A percentile compares a stretch with the other conserved stretches of the same genome.
These are phyloP conservation scores for Geotrichum citri-aurantii DNA, from an alignment of 1,139 yeast genomes.

Conservation along the genomic window DNA sequence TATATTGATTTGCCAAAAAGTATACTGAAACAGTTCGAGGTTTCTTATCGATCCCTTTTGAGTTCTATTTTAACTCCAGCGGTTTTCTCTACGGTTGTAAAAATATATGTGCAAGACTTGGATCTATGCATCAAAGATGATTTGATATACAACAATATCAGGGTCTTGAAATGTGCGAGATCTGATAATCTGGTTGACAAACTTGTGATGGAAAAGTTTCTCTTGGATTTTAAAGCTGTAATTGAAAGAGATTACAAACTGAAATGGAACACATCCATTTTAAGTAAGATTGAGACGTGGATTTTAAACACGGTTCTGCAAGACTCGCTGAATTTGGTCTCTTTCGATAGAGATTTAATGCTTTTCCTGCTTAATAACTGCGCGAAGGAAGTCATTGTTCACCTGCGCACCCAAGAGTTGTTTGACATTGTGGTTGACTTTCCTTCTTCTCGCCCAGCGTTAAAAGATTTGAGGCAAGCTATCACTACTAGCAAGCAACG, in stretches of 20 bases:
- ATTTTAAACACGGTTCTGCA: slow-evolving; percentile 13
- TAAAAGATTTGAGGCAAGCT: slow-evolving; percentile 58
- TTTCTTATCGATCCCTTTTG: slow-evolving; percentile 11
- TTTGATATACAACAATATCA: slow-evolving; percentile 10
- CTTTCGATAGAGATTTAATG: slow-evolving; percentile 14
- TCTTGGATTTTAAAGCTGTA: slow-evolving; percentile 14
- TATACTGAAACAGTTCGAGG: slow-evolving; percentile 19
- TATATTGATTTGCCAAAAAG: slow-evolving; percentile 21
- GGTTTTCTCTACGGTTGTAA: slow-evolving; percentile 4
- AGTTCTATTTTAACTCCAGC: slow-evolving; percentile 6
- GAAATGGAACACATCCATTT: slow-evolving; percentile 22
- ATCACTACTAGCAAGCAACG: slow-evolving; percentile 39
- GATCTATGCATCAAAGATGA: slow-evolving; percentile 17
- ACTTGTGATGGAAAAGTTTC: slow-evolving; percentile 16
- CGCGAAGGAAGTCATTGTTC: slow-evolving; percentile 24
- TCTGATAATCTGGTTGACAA: slow-evolving; percentile 18
- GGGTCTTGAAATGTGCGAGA: slow-evolving; percentile 15
- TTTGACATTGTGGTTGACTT: slow-evolving; percentile 55
- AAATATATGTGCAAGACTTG: slow-evolving; percentile 13
- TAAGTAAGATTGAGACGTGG: slow-evolving; percentile 21
- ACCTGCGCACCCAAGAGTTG: slow-evolving; percentile 52
- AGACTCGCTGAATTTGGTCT: slow-evolving; percentile 11
- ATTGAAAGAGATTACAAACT: slow-evolving; percentile 15
- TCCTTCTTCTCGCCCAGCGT: slow-evolving; percentile 55
- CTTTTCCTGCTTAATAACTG: slow-evolving; percentile 8